phyloP scores from a whole-genome alignment of 345 rosid species.

The Populus alba region DNA sequence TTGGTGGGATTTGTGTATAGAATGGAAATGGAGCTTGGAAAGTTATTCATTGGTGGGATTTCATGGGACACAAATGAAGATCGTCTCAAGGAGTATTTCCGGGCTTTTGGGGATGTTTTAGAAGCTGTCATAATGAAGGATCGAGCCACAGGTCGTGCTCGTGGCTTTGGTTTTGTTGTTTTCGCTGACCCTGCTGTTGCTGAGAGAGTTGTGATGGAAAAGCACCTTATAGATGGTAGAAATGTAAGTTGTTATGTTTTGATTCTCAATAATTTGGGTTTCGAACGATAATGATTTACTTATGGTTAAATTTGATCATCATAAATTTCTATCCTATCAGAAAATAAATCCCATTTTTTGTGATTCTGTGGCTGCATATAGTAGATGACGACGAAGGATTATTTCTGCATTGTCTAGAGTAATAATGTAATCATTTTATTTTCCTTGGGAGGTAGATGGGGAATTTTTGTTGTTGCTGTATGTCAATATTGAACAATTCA shows the following conservation, averaged over 20 bases:
- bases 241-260: slow-evolving; percentile 48
- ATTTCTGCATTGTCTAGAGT: background rate
- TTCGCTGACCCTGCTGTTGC: slow-evolving; percentile 78
- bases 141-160: slow-evolving; percentile 90
- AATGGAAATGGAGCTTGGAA: slow-evolving; percentile 84
- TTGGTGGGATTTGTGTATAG: slow-evolving; percentile 28
- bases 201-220: slow-evolving; percentile 70
- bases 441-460: slow-evolving; percentile 3
- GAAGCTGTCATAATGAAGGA: slow-evolving; percentile 95
- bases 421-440: background rate
- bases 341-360: background rate
- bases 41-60: slow-evolving; percentile 90
- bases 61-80: slow-evolving; percentile 95
- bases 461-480: slow-evolving; percentile 3
- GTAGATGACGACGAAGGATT: background rate
- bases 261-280: slow-evolving; percentile 7
- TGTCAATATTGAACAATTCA: slow-evolving; percentile 14
- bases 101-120: slow-evolving; percentile 66
- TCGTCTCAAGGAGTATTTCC: slow-evolving; percentile 78
- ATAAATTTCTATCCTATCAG: background rate
- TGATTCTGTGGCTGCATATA: background rate
- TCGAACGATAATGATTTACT: slow-evolving; percentile 6
- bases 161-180: slow-evolving; percentile 90
- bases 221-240: slow-evolving; percentile 81
- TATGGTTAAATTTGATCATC: background rate